These are phyloP conservation scores for Fusarium heterosporum DNA, from an alignment of 2,329 filamentous ascomycete species.

Conservation along the genomic window DNA sequence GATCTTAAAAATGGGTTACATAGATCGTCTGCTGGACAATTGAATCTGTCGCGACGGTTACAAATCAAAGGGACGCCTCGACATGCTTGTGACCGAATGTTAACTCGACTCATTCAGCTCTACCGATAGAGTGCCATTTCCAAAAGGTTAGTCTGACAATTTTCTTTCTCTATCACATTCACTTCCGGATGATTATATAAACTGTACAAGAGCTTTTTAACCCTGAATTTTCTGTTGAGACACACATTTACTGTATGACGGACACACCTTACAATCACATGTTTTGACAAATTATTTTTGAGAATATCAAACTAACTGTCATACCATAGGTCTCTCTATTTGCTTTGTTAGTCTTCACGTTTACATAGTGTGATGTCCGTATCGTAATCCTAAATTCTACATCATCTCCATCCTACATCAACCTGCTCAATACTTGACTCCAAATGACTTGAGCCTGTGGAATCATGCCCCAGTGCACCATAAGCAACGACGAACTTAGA, in stretches of 20 bases:
- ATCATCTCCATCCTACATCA: slow-evolving; percentile 14
- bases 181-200: slow-evolving; percentile 67
- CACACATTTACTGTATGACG: slow-evolving; percentile 70
- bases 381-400: slow-evolving; percentile 8
- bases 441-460: not conserved
- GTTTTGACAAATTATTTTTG: slow-evolving; percentile 40
- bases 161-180: slow-evolving; percentile 10
- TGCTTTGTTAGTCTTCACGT: slow-evolving; percentile 18
- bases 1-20: slow-evolving; percentile 57
- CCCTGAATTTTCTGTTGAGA: slow-evolving; percentile 71
- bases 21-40: slow-evolving; percentile 63
- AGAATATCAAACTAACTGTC: slow-evolving; percentile 56
- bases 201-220: slow-evolving; percentile 74
- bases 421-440: slow-evolving; percentile 10
- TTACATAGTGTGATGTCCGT: slow-evolving; percentile 31
- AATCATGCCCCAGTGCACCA: slow-evolving; percentile 50
- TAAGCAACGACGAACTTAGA: too few species aligned
- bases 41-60: slow-evolving; percentile 51
- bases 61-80: slow-evolving; percentile 43
- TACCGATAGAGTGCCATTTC: slow-evolving; percentile 13
- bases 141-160: slow-evolving; percentile 59
- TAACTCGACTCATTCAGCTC: slow-evolving; percentile 27
- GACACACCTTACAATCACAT: slow-evolving; percentile 40
- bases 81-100: slow-evolving; percentile 43
- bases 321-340: slow-evolving; percentile 36